Conservation (phyloP, 2,329 filamentous ascomycete species). For the Aspergillus sp. region DNA sequence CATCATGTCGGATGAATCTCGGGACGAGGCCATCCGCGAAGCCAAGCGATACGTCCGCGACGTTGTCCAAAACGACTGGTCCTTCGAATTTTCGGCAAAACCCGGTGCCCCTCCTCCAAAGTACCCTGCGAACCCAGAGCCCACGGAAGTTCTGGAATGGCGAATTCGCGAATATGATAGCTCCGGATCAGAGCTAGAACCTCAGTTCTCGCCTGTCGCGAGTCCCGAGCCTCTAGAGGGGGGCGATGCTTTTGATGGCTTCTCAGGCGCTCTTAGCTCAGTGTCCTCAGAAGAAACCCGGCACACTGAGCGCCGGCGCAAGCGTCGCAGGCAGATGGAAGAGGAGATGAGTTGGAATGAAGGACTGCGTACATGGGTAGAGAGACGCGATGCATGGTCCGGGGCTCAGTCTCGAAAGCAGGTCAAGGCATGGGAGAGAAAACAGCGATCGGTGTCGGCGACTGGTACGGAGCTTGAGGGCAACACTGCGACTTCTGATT, state of each 20-base stretch:
- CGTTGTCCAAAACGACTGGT: slow-evolving; percentile 45
- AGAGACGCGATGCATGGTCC: slow-evolving; percentile 80
- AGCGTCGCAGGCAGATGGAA: slow-evolving; percentile 57
- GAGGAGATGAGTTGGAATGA: slow-evolving; percentile 76
- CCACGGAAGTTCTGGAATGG: slow-evolving; percentile 33
- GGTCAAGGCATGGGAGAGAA: slow-evolving; percentile 22
- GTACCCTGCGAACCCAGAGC: slow-evolving; percentile 23
- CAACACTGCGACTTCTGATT: neutral
- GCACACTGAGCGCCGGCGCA: slow-evolving; percentile 54
- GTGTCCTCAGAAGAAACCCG: slow-evolving; percentile 39
- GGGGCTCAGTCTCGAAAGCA: slow-evolving; percentile 54
- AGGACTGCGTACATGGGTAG: slow-evolving; percentile 76
- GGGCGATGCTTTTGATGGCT: slow-evolving; percentile 8
- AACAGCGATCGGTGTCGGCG: slow-evolving; percentile 3
- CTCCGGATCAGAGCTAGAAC: slow-evolving; percentile 38
- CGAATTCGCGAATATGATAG: slow-evolving; percentile 38
- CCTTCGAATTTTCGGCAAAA: slow-evolving; percentile 29
- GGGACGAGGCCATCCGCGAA: slow-evolving; percentile 41
- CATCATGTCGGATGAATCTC: slow-evolving; percentile 28
- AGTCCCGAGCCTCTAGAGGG: slow-evolving; percentile 1
- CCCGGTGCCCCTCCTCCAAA: slow-evolving; percentile 19
- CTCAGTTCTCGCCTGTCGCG: slow-evolving; percentile 16
- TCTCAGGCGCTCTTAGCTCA: slow-evolving; percentile 1
- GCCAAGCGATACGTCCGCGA: slow-evolving; percentile 42
- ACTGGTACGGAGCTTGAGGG: neutral